Base-by-base conservation (phyloP, 306 rosid genomes). In the Citrullus amarus region DNA sequence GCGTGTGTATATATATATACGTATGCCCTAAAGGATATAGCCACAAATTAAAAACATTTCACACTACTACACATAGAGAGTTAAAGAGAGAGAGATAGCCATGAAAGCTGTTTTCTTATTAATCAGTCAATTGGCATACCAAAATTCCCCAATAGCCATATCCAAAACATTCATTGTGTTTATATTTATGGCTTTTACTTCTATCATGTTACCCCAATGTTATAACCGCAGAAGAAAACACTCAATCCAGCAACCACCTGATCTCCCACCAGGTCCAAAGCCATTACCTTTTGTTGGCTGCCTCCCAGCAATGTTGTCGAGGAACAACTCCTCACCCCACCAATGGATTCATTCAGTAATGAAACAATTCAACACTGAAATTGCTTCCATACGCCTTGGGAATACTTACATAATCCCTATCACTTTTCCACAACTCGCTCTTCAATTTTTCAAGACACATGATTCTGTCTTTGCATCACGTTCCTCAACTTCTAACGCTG, bases 311-410 rank as follows among this genome's bases (percentile, higher is more conserved):
- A 77, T 82, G 81, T 78, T 51, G 78, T 4, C 9, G 2, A 58
- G 41, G 34, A 32, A 32, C 58, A 43, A 48, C 54, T 12, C 25
- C 8, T 38, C 78, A 4, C 34, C 51, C 0, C 25, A 36, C 12
- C 25, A 18, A 34, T 88, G 91, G 92, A 83, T 88, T 8, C 88
- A 82, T 41, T 36, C 58, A 2, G 2, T 87, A 0, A 69, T 90
- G 89, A 75, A 81, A 14, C 69, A 83, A 17, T 2, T 81, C 17
- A 22, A 84, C 81, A 80, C 88, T 0, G 84, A 90, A 8, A 87
- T 90, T 4, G 88, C 86, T 0, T 87, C 92, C 25, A 44, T 87
- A 36, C 84, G 85, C 41, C 9, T 87, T 4, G 92, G 90, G 39
- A 84, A 68, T 34, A 69, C 78, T 44, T 71, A 89, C 76, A 78